Evolutionary conservation across 306 rosid genomes (phyloP).

Genomic region (Cicer judaicum): DNA sequence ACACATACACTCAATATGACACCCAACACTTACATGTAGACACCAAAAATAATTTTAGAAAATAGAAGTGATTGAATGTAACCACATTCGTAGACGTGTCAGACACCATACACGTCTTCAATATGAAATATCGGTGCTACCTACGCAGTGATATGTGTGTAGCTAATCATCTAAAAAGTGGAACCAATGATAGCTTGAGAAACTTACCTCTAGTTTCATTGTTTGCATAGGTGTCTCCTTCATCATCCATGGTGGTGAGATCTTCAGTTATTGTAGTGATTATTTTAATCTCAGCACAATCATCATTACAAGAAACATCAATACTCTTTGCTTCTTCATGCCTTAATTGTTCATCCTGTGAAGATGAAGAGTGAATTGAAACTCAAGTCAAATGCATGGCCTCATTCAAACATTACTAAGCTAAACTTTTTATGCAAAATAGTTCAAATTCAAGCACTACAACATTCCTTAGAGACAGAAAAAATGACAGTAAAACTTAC

Average conservation of each 20-base stretch:
- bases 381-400: conserved; percentile 37
- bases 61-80: too few species aligned
- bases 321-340: conserved; percentile 44
- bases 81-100: too few species aligned
- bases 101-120: too few species aligned
- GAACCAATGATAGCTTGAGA: conserved; percentile 11
- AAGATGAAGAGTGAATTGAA: conserved; percentile 44
- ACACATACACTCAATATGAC: too few species aligned
- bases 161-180: background rate
- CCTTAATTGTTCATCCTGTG: conserved; percentile 57
- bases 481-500: conserved; percentile 42
- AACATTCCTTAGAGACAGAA: background rate
- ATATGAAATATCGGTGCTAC: too few species aligned
- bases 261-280: conserved; percentile 42
- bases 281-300: conserved; percentile 44
- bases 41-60: too few species aligned
- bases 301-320: conserved; percentile 48
- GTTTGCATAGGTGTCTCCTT: conserved; percentile 37
- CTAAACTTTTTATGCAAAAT: conserved; percentile 21
- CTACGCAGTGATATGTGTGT: background rate
- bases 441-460: conserved; percentile 1
- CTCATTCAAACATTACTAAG: conserved; percentile 23
- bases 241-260: conserved; percentile 41
- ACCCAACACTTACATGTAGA: too few species aligned
- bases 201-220: conserved; percentile 55